phyloP scores from a whole-genome alignment of 1,139 yeast genomes.

The Yamadazyma siamensis region DNA sequence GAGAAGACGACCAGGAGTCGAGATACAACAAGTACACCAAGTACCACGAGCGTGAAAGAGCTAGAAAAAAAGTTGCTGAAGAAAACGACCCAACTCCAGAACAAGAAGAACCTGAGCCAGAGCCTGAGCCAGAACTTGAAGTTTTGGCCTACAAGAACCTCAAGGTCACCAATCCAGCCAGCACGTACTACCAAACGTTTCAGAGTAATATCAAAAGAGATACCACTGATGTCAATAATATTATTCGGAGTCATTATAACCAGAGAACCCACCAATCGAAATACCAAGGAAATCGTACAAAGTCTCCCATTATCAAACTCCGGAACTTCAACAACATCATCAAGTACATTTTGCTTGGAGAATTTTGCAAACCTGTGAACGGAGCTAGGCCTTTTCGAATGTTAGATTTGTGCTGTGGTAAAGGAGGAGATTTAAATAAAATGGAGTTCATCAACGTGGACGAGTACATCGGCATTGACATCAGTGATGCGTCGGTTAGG shows the following conservation, averaged over 20 bases:
- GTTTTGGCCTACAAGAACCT: slow-evolving; percentile 33
- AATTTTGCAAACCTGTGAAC: slow-evolving; percentile 43
- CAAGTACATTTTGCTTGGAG: slow-evolving; percentile 80
- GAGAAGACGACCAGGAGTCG: slow-evolving; percentile 5
- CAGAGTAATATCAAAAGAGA: slow-evolving; percentile 39
- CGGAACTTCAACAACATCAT: slow-evolving; percentile 90
- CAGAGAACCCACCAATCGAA: slow-evolving; percentile 74
- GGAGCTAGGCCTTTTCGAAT: slow-evolving; percentile 45
- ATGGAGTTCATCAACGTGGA: slow-evolving; percentile 73
- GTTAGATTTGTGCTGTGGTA: slow-evolving; percentile 92
- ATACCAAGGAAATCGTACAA: slow-evolving; percentile 55
- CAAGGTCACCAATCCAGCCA: slow-evolving; percentile 29
- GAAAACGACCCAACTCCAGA: slow-evolving; percentile 3
- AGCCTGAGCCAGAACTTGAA: slow-evolving; percentile 10
- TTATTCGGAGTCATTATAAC: slow-evolving; percentile 82
- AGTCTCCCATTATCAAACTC: slow-evolving; percentile 81
- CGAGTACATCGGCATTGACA: slow-evolving; percentile 86
- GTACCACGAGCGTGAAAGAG: slow-evolving; percentile 7
- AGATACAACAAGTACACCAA: slow-evolving; percentile 7
- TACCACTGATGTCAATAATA: slow-evolving; percentile 45
- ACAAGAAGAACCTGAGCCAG: slow-evolving; percentile 9
- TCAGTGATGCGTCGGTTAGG: slow-evolving; percentile 80
- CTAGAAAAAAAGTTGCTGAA: slow-evolving; percentile 1
- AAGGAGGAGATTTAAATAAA: slow-evolving; percentile 94
- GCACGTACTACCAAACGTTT: slow-evolving; percentile 34